Evolutionary conservation across 805 yeast species (phyloP).

Genomic region (Clavispora vitiphila): DNA sequence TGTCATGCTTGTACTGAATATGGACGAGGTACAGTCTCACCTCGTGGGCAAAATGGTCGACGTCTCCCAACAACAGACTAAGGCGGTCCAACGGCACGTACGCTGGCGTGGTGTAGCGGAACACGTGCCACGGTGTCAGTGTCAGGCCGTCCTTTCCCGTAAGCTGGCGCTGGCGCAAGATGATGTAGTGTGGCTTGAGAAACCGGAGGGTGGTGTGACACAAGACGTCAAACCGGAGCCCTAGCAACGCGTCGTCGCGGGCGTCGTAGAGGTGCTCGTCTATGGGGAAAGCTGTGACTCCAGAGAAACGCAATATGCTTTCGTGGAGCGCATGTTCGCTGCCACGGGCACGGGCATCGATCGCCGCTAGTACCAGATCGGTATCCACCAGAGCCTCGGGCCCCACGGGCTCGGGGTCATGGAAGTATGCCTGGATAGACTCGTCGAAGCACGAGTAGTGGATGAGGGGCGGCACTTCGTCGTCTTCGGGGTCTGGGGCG

Average conservation of each 20-base stretch:
- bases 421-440: slow-evolving; percentile 13
- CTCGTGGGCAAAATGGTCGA: slow-evolving; percentile 20
- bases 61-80: slow-evolving; percentile 10
- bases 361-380: slow-evolving; percentile 6
- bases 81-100: slow-evolving; percentile 23
- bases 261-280: slow-evolving; percentile 28
- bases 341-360: slow-evolving; percentile 9
- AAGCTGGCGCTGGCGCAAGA: slow-evolving; percentile 21
- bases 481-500: slow-evolving; percentile 7
- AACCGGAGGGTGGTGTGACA: slow-evolving; percentile 20
- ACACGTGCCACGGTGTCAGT: slow-evolving; percentile 23
- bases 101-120: slow-evolving; percentile 34
- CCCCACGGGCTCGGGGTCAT: background rate
- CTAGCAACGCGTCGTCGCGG: slow-evolving; percentile 30
- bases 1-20: slow-evolving; percentile 31
- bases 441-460: slow-evolving; percentile 15
- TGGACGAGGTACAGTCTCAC: slow-evolving; percentile 20
- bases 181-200: slow-evolving; percentile 44
- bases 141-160: background rate
- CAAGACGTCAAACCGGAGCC: slow-evolving; percentile 47
- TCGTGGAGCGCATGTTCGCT: slow-evolving; percentile 28
- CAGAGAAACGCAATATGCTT: slow-evolving; percentile 44
- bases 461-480: slow-evolving; percentile 13
- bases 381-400: background rate
- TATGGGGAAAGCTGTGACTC: slow-evolving; percentile 49